phyloP scores from a whole-genome alignment of 257 asterid genomes.

The Solanum bulbocastanum region DNA sequence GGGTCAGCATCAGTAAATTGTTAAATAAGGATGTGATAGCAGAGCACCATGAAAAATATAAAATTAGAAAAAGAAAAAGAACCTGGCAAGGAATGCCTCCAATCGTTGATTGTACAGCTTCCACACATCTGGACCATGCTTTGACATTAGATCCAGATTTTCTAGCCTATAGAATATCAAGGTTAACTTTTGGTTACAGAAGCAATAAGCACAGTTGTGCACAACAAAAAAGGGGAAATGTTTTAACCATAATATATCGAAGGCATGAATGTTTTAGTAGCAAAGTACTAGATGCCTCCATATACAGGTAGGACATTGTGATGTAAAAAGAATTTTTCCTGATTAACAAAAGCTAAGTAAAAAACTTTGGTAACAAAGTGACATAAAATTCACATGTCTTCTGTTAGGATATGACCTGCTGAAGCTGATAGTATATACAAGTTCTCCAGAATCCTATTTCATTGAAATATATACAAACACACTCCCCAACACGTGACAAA shows the following conservation, averaged over 20 bases:
- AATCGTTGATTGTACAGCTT: slow-evolving; percentile 69
- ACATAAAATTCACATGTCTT: background rate
- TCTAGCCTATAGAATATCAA: slow-evolving; percentile 51
- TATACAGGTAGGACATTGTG: background rate
- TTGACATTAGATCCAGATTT: slow-evolving; percentile 82
- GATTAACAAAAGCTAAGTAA: background rate
- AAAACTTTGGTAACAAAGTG: background rate
- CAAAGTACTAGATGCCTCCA: background rate
- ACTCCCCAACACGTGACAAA: background rate
- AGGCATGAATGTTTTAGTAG: background rate
- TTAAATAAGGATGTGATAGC: background rate
- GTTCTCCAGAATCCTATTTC: background rate
- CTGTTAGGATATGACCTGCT: background rate
- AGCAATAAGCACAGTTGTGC: background rate
- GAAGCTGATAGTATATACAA: background rate
- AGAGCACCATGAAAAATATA: background rate
- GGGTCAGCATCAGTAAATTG: background rate
- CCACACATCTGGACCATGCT: slow-evolving; percentile 95
- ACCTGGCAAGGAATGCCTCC: slow-evolving; percentile 87
- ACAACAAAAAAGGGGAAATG: background rate
- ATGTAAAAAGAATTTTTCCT: background rate
- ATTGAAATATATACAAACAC: background rate
- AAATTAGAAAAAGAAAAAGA: background rate
- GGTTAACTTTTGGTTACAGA: background rate
- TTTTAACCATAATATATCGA: background rate